Conservation (phyloP, 495 filamentous ascomycete species). For the Echria macrotheca region DNA sequence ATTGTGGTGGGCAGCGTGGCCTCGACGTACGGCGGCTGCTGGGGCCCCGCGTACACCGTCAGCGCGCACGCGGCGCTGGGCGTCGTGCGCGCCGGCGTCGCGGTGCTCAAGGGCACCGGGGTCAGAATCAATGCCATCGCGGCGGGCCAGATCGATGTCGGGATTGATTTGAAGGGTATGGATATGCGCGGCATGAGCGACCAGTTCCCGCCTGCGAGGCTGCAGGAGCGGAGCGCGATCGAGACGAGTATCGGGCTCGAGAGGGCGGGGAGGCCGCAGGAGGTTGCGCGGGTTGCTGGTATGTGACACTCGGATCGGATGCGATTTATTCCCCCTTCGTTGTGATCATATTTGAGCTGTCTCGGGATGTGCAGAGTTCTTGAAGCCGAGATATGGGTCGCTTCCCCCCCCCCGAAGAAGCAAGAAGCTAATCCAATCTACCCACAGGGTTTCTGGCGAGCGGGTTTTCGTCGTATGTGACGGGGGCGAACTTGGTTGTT, state of each 20-base stretch:
- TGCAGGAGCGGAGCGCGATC: conserved; percentile 44
- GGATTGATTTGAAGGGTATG: conserved; percentile 48
- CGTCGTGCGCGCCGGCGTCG: conserved; percentile 53
- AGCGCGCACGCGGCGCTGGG: conserved; percentile 53
- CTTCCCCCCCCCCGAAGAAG: too few relatives aligned
- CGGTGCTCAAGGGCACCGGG: conserved; percentile 52
- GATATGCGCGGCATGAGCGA: conserved; percentile 50
- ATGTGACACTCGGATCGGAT: too few relatives aligned
- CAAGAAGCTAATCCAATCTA: too few relatives aligned
- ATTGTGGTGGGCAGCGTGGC: conserved; percentile 52
- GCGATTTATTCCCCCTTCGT: too few relatives aligned
- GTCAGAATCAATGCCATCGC: conserved; percentile 57
- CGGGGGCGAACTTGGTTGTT: conserved; percentile 50
- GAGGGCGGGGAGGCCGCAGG: conserved; percentile 36
- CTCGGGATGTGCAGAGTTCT: too few relatives aligned
- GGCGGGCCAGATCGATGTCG: conserved; percentile 54
- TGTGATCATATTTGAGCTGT: too few relatives aligned
- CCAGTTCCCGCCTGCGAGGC: conserved; percentile 50
- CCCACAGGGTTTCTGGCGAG: conserved; percentile 53
- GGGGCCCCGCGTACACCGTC: conserved; percentile 56
- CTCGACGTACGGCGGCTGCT: conserved; percentile 53
- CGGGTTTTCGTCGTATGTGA: conserved; percentile 54
- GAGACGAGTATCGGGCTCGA: conserved; percentile 25
- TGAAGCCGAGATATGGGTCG: too few relatives aligned
- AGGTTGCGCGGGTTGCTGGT: conserved; percentile 55